Evolutionary conservation across 176 grass and related monocot genomes (phyloP), one percentile per base, ranked within the genome.

Genomic region (Triticum urartu): DNA sequence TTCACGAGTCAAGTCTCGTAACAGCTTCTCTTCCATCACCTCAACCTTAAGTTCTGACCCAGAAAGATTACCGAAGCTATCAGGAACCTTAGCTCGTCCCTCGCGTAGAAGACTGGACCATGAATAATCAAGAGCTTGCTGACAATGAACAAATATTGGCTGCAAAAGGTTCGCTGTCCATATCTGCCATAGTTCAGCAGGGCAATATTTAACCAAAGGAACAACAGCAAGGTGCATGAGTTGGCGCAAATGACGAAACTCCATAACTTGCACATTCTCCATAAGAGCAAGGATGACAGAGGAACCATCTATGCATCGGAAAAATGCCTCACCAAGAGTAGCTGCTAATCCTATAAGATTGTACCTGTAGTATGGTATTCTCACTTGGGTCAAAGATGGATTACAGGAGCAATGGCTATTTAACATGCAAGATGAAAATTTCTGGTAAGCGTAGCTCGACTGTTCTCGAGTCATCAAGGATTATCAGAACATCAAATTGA

Each of bases 11-110:
- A 98, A 94, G 75, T 95, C 96, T 39, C 93, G 94, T 52, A 98
- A 88, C 71, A 98, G 87, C 66, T 94, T 98, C 75, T 98, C 96
- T 91, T 98, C 96, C 87, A 98, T 98, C 59, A 98, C 90, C 88
- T 98, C 96, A 73, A 94, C 92, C 86, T 95, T 98, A 32, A 98
- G 90, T 78, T 98, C 96, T 86, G 93, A 92, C 30, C 93, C 96
- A 91, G 90, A 79, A 89, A 95, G 92, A 86, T 92, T 92, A 75
- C 93, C 96, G 85, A 98, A 90, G 75, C 78, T 91, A 72, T 98
- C 96, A 77, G 96, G 96, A 86, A 98, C 90, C 81, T 92, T 94
- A 68, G 88, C 90, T 60, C 93, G 84, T 21, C 93, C 96, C 39
- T 98, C 96, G 10, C 38, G 81, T 79, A 95, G 72, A 94, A 98